Percentiles rank a stretch among this genome's conserved stretches.
These are phyloP conservation scores for Phytophthora tentaculata DNA, from an alignment of 352 stramenopile species.

Conservation along the genomic window DNA sequence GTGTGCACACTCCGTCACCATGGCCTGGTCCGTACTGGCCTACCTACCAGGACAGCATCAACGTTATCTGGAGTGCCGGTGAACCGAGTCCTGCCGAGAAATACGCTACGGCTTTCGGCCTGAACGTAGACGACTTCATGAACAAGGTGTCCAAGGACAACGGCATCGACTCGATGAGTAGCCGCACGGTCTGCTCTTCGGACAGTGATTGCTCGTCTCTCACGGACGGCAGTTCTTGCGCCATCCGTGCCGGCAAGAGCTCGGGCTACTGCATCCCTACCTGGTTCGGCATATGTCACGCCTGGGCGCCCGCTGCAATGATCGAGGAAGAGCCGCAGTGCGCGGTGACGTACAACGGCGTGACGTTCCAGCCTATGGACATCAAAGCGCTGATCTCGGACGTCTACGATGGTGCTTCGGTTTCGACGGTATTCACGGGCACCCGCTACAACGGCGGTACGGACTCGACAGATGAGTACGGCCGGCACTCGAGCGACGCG, in stretches of 20 bases:
- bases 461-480: constrained; percentile 43
- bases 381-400: constrained; percentile 49
- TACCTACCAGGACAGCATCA: constrained; percentile 72
- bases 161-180: constrained; percentile 44
- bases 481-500: constrained; percentile 38
- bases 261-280: constrained; percentile 48
- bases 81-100: constrained; percentile 43
- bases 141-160: constrained; percentile 42
- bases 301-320: constrained; percentile 45
- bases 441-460: constrained; percentile 42
- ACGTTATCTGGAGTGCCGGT: constrained; percentile 32
- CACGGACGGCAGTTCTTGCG: constrained; percentile 40
- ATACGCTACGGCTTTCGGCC: constrained; percentile 53
- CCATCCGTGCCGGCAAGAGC: constrained; percentile 33
- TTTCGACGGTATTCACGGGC: constrained; percentile 46
- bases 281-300: constrained; percentile 54
- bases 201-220: constrained; percentile 38
- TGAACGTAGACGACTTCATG: constrained; percentile 47
- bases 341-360: constrained; percentile 41
- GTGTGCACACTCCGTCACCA: constrained; percentile 27
- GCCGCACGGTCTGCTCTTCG: constrained; percentile 28
- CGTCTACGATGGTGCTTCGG: constrained; percentile 44
- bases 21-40: constrained; percentile 71
- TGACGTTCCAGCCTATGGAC: constrained; percentile 49
- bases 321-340: constrained; percentile 40